phyloP scores from a whole-genome alignment of 2,329 filamentous ascomycete genomes.

The Talaromyces amestolkiae region DNA sequence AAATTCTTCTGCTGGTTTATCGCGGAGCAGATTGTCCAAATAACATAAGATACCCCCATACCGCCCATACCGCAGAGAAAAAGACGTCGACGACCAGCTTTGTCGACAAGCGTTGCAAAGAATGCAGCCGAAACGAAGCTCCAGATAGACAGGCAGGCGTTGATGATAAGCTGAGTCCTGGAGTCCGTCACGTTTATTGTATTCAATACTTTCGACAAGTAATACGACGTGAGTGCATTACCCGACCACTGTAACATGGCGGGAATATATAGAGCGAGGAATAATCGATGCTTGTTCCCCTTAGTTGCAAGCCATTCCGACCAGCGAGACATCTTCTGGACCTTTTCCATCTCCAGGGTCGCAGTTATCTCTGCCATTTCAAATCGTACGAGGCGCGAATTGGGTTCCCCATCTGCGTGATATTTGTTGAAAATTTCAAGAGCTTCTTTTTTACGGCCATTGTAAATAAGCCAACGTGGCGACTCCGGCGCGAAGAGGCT shows the following conservation, averaged over 20 bases:
- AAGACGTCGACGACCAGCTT: conserved; percentile 14
- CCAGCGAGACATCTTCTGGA: conserved; percentile 4
- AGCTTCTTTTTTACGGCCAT: conserved; percentile 58
- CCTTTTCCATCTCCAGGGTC: background rate
- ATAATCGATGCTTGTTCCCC: conserved; percentile 39
- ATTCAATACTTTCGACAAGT: conserved; percentile 37
- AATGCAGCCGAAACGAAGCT: conserved; percentile 15
- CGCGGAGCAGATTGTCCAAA: conserved; percentile 20
- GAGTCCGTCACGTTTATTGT: conserved; percentile 39
- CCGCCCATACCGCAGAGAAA: conserved; percentile 20
- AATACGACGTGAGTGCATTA: conserved; percentile 41
- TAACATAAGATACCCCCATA: conserved; percentile 19
- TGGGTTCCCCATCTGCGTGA: conserved; percentile 53
- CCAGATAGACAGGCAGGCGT: conserved; percentile 24
- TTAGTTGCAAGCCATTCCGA: conserved; percentile 31
- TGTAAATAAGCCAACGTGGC: conserved; percentile 62
- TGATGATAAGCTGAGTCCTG: conserved; percentile 38
- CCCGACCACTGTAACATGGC: conserved; percentile 41
- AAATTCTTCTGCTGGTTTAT: conserved; percentile 19
- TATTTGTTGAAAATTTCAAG: conserved; percentile 57
- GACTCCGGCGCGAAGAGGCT: conserved; percentile 45
- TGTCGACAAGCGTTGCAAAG: conserved; percentile 16
- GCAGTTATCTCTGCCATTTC: conserved; percentile 35
- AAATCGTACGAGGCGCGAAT: conserved; percentile 33
- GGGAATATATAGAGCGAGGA: conserved; percentile 38